Percentiles rank a stretch among this genome's conserved stretches.
These are phyloP conservation scores for Nemania sp. DNA, from an alignment of 2,329 filamentous ascomycete genomes.

Conservation along the genomic window DNA sequence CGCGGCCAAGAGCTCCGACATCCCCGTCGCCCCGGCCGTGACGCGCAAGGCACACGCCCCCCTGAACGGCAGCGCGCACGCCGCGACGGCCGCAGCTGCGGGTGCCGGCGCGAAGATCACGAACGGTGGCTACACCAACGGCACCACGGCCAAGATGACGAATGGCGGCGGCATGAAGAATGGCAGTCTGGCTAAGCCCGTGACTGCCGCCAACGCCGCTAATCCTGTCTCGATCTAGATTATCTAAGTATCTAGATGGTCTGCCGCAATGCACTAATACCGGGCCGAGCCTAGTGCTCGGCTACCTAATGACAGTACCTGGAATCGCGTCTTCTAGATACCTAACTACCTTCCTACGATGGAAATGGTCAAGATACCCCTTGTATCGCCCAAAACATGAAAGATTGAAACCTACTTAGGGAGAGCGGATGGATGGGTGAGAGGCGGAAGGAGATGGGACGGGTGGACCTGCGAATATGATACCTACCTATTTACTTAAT, in stretches of 20 bases:
- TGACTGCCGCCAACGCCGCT: neutral
- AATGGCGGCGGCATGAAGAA: constrained; percentile 18
- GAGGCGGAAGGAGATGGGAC: neutral
- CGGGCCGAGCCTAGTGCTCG: neutral
- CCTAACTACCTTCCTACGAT: too few species aligned
- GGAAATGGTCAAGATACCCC: constrained; percentile 12
- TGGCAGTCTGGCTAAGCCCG: constrained; percentile 27
- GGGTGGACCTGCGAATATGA: constrained; percentile 3
- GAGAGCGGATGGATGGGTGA: neutral
- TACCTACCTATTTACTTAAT: constrained; percentile 13
- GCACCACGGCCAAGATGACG: neutral
- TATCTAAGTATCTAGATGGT: neutral
- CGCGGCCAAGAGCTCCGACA: constrained; percentile 76
- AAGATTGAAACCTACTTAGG: neutral
- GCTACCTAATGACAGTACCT: too few species aligned
- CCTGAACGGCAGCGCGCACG: constrained; percentile 33
- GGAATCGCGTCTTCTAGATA: too few species aligned
- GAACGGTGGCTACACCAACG: constrained; percentile 35
- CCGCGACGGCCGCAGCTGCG: constrained; percentile 40
- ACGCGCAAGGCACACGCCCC: constrained; percentile 59
- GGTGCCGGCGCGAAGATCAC: constrained; percentile 32
- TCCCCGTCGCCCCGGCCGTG: constrained; percentile 71
- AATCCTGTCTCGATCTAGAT: constrained; percentile 20
- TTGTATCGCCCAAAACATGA: neutral
- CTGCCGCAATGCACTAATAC: too few species aligned